Percentiles rank a stretch among this genome's conserved stretches.
Conservation (phyloP, 441 rosid genomes). For the Hura crepitans region DNA sequence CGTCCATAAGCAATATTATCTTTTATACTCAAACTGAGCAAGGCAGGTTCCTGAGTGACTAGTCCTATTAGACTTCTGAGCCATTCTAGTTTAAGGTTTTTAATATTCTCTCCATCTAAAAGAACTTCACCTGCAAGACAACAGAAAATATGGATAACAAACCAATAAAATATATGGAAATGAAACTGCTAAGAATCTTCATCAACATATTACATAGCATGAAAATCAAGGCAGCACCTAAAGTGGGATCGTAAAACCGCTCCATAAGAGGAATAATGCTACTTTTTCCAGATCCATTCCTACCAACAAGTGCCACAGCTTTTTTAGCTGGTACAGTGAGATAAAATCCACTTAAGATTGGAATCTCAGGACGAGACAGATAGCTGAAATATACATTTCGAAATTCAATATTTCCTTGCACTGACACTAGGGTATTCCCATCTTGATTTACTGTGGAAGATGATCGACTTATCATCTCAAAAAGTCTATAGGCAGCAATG, state of each 20-base stretch:
- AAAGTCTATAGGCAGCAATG: conserved; percentile 95
- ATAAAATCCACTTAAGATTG: conserved; percentile 94
- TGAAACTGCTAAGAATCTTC: conserved; percentile 16
- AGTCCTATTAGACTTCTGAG: conserved; percentile 89
- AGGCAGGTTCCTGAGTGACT: conserved; percentile 97
- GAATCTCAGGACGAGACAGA: conserved; percentile 95
- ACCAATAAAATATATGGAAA: conserved; percentile 15
- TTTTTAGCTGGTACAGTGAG: conserved; percentile 97
- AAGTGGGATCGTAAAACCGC: conserved; percentile 96
- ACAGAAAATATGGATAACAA: conserved; percentile 20
- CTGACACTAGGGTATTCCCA: conserved; percentile 50
- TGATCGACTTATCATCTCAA: conserved; percentile 96
- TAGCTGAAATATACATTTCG: conserved; percentile 98
- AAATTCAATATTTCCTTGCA: conserved; percentile 94
- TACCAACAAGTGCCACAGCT: conserved; percentile 95
- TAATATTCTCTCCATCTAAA: conserved; percentile 90
- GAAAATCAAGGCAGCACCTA: conserved; percentile 49
- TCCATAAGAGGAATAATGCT: conserved; percentile 97
- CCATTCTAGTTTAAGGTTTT: conserved; percentile 87
- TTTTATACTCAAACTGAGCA: conserved; percentile 81
- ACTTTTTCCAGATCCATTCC: conserved; percentile 99
- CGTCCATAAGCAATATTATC: conserved; percentile 96
- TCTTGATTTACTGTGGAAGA: conserved; percentile 70
- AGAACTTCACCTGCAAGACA: conserved; percentile 89
- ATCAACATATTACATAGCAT: conserved; percentile 11